Evolutionary conservation across 2,329 filamentous ascomycete genomes (phyloP).

Genomic region (Talaromyces sp.): DNA sequence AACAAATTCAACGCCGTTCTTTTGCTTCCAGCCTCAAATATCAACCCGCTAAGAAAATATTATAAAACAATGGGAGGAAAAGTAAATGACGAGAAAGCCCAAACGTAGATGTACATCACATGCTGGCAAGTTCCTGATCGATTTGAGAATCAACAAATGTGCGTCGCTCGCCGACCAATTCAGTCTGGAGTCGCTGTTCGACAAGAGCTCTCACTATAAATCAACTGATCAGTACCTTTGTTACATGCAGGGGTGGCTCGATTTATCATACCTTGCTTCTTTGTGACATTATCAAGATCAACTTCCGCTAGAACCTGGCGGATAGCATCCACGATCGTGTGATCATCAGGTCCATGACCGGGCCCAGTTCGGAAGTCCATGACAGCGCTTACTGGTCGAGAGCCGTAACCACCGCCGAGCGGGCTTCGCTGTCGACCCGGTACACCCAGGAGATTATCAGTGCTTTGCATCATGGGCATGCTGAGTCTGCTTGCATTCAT

Average conservation of each 20-base stretch:
- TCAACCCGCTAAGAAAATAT: slow-evolving; percentile 5
- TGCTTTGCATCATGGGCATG: slow-evolving; percentile 40
- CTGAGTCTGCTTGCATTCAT: slow-evolving; percentile 38
- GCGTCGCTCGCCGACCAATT: slow-evolving; percentile 77
- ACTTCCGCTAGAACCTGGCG: slow-evolving; percentile 78
- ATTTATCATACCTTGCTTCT: slow-evolving; percentile 72
- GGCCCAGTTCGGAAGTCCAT: slow-evolving; percentile 54
- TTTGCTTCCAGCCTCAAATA: slow-evolving; percentile 8
- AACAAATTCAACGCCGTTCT: slow-evolving; percentile 10
- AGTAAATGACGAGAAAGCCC: background rate
- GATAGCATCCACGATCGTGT: slow-evolving; percentile 76
- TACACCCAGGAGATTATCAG: slow-evolving; percentile 41
- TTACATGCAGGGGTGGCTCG: no score
- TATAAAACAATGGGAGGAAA: background rate
- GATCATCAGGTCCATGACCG: slow-evolving; percentile 66
- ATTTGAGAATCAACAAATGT: slow-evolving; percentile 90
- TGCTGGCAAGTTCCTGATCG: slow-evolving; percentile 86
- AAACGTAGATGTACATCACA: slow-evolving; percentile 51
- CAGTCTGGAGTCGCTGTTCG: slow-evolving; percentile 87
- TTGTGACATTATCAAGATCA: slow-evolving; percentile 93
- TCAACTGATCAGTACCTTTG: background rate
- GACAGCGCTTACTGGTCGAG: slow-evolving; percentile 50
- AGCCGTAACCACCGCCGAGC: slow-evolving; percentile 38
- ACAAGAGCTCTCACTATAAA: slow-evolving; percentile 68
- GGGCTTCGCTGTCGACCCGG: slow-evolving; percentile 43